Conservation (phyloP, 331 rosid species). For the Malus hybrid region DNA sequence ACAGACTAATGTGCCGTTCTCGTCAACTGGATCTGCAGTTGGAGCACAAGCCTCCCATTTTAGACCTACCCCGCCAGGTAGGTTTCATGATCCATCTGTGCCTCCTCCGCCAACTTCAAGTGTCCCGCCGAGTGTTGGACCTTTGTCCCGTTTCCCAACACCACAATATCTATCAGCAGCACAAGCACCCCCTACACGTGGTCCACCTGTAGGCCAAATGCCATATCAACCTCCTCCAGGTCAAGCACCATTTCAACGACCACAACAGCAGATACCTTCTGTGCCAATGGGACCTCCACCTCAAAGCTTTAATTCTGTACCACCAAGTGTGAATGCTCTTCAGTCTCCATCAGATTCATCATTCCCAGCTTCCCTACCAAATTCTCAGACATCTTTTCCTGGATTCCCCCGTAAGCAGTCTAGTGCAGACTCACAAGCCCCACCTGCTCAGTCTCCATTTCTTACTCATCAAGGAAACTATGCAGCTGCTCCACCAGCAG, state of each 20-base stretch:
- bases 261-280: constrained; percentile 43
- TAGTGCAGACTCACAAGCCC: constrained; percentile 44
- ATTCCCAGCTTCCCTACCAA: constrained; percentile 36
- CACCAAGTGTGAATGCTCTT: constrained; percentile 32
- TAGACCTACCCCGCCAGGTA: constrained; percentile 46
- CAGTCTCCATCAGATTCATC: constrained; percentile 41
- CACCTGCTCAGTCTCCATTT: constrained; percentile 51
- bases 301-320: constrained; percentile 30
- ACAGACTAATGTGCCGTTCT: constrained; percentile 36
- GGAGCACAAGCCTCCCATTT: constrained; percentile 50
- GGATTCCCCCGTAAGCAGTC: constrained; percentile 61
- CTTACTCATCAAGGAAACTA: constrained; percentile 46
- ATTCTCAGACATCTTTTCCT: constrained; percentile 59
- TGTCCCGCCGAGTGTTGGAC: constrained; percentile 37
- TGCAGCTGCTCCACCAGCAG: constrained; percentile 38
- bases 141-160: constrained; percentile 50
- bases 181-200: constrained; percentile 33
- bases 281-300: constrained; percentile 70
- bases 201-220: constrained; percentile 44
- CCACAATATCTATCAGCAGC: constrained; percentile 43
- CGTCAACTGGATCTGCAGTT: constrained; percentile 42
- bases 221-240: constrained; percentile 31
- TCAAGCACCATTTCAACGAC: constrained; percentile 45
- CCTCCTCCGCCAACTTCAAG: constrained; percentile 51
- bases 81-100: constrained; percentile 77